Conservation (phyloP, 2,329 filamentous ascomycete genomes). For the Ramularia collo-cygni region DNA sequence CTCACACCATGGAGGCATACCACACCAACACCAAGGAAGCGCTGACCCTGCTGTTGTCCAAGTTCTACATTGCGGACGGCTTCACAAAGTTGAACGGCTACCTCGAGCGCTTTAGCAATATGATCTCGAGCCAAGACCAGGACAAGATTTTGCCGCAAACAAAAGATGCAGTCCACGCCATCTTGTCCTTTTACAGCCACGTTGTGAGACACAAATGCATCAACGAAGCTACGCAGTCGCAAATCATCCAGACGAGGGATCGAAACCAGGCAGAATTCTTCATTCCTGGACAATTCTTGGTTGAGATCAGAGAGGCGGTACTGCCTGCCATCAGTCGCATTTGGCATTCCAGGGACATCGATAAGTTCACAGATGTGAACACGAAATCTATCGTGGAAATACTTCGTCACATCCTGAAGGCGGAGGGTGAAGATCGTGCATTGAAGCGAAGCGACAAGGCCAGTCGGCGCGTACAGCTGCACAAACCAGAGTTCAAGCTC, state of each 20-base stretch:
- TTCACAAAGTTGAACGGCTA: slow-evolving; percentile 61
- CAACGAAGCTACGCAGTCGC: slow-evolving; percentile 64
- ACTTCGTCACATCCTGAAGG: slow-evolving; percentile 67
- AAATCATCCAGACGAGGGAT: slow-evolving; percentile 45
- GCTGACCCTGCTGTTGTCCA: slow-evolving; percentile 69
- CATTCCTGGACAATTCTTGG: slow-evolving; percentile 66
- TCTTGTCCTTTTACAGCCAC: slow-evolving; percentile 72
- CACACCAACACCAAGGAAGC: slow-evolving; percentile 23
- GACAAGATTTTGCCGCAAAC: slow-evolving; percentile 12
- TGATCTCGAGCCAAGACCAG: slow-evolving; percentile 37
- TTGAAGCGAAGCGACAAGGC: slow-evolving; percentile 57
- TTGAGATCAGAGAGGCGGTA: slow-evolving; percentile 76
- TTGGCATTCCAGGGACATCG: slow-evolving; percentile 79
- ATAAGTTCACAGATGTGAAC: slow-evolving; percentile 69
- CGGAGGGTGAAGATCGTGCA: slow-evolving; percentile 66
- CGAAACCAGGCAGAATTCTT: slow-evolving; percentile 51
- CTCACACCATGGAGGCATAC: too few species aligned
- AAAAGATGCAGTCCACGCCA: slow-evolving; percentile 58
- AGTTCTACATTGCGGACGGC: slow-evolving; percentile 77
- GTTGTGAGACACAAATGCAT: slow-evolving; percentile 73
- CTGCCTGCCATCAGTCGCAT: slow-evolving; percentile 68
- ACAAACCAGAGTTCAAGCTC: slow-evolving; percentile 48
- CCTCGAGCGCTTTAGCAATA: slow-evolving; percentile 23
- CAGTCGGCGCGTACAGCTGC: slow-evolving; percentile 39
- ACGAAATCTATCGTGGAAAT: slow-evolving; percentile 78